Base-by-base conservation (phyloP, 2,329 filamentous ascomycete species). In the Stachybotrys chartarum region DNA sequence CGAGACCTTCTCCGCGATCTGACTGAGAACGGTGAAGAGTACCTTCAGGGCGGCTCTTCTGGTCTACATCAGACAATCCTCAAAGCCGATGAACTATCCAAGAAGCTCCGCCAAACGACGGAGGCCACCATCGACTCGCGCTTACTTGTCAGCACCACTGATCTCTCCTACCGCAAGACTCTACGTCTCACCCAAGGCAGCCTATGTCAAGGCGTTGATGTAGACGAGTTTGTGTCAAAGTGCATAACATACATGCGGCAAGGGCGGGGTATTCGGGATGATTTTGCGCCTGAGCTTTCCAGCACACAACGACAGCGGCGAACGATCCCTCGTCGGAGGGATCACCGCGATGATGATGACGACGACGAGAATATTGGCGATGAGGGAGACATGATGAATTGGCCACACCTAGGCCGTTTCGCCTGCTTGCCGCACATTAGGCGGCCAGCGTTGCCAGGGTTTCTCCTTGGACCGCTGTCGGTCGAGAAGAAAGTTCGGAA, bases 91-190 rank as follows among this genome's bases (percentile, higher is more conserved):
- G 70, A 78, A 42, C 73, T 86, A 14, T 85, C 87, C 58, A 77
- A 78, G 55, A 78, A 84, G 61, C 87, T 96, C 57, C 90, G 88
- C 64, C 92, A 97, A 74, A 96, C 94, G 0, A 85, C 86, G 2
- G 94, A 97, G 68, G 94, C 94, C 1, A 90, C 88, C 1, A 86
- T 96, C 58, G 94, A 99, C 68, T 91, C 93, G 0, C 85, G 89
- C n/a, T 78, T 95, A 30, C 79, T 97, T 4, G 87, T 96, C 51
- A 85, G 82, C 59, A 85, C 90, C 1, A 89, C 90, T 6, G 91
- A 97, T 60, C 72, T 95, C 5, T 87, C 88, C 0, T 86, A 88
- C 63, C 90, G 89, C 62, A 91, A 91, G 67, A 87, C 90, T 0
- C 78, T 87, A 48, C 84, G 86, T 53, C 78, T 95, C 30, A 84